Conservation (phyloP, 2,329 filamentous ascomycete genomes). For the Hypoxylon sp. region DNA sequence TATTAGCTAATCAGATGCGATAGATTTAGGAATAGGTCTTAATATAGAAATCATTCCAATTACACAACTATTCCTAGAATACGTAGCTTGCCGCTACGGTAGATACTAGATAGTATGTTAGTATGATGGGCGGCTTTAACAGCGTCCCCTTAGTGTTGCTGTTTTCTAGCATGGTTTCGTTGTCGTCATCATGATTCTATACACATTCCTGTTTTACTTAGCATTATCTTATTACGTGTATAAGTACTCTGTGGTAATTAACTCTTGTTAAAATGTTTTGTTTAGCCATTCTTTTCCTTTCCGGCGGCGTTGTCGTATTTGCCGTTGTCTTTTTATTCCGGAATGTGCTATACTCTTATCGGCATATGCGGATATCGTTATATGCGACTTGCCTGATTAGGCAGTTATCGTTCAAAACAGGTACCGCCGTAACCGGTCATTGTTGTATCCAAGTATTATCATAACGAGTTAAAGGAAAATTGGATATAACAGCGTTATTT, state of each 20-base stretch:
- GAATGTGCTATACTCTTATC: background rate
- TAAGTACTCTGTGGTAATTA: background rate
- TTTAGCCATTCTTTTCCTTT: background rate
- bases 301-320: background rate
- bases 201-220: no score
- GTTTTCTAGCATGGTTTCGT: no score
- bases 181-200: no score
- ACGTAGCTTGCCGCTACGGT: no score
- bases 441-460: background rate
- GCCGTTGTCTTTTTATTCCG: background rate
- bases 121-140: background rate
- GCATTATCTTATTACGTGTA: background rate
- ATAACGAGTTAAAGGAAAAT: background rate
- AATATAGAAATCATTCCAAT: no score
- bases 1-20: no score
- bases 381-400: background rate
- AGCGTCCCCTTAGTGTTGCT: no score
- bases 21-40: no score
- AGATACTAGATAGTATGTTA: background rate
- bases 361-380: background rate
- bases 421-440: background rate
- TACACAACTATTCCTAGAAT: no score
- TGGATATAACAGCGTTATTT: background rate
- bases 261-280: background rate
- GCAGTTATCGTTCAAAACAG: background rate